Percentiles rank a stretch among this genome's conserved stretches.
These are phyloP conservation scores for Pseudomassariella vexata DNA, from an alignment of 2,329 filamentous ascomycete species.

Conservation along the genomic window DNA sequence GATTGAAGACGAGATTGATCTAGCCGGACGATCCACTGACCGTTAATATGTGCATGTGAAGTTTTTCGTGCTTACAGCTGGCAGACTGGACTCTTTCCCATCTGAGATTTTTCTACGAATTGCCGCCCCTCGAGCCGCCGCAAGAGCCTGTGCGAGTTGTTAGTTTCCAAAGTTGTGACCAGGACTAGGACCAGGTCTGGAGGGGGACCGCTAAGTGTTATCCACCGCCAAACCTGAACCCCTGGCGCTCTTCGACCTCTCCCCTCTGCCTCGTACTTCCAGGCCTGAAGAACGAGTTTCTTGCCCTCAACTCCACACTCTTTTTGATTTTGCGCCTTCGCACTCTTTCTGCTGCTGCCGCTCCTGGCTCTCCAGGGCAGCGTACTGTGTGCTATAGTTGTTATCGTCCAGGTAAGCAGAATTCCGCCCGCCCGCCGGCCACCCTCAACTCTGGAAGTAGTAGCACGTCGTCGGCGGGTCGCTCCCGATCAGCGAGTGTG, in stretches of 20 bases:
- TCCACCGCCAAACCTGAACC: conserved; percentile 3
- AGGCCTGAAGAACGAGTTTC: conserved; percentile 15
- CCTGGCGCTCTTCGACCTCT: conserved; percentile 4
- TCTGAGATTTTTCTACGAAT: too few species aligned
- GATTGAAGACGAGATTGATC: too few species aligned
- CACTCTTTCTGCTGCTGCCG: conserved; percentile 23
- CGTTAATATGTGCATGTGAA: too few species aligned
- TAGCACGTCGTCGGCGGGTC: conserved; percentile 3
- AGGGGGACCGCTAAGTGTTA: too few species aligned
- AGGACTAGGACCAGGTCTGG: too few species aligned
- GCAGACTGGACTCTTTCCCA: too few species aligned
- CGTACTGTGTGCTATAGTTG: conserved; percentile 30
- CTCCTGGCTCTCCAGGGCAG: conserved; percentile 42
- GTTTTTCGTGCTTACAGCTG: too few species aligned
- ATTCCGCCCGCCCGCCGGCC: neutral
- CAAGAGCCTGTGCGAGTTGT: too few species aligned
- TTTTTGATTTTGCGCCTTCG: conserved; percentile 29
- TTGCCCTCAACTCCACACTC: conserved; percentile 36
- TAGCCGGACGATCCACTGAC: too few species aligned
- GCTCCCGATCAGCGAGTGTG: conserved; percentile 11
- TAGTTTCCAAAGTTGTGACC: too few species aligned
- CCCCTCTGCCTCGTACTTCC: conserved; percentile 7
- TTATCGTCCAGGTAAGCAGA: conserved; percentile 26
- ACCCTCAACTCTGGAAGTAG: neutral
- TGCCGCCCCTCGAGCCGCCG: too few species aligned